Percentiles rank a stretch among this genome's conserved stretches.
Conservation (phyloP, 1,139 yeast species). For the Sugiyamaella novakii region DNA sequence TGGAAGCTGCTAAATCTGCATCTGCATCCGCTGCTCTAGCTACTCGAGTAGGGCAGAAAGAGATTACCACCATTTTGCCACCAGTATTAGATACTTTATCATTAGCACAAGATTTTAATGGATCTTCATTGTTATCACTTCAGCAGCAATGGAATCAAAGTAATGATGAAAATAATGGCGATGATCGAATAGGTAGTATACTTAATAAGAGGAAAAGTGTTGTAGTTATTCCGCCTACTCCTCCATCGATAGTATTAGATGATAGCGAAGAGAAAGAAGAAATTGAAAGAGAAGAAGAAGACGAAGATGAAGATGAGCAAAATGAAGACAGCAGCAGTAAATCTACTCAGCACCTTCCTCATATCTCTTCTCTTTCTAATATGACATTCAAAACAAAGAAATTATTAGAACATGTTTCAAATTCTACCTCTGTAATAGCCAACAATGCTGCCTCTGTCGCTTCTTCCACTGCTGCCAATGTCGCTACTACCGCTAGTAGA, state of each 20-base stretch:
- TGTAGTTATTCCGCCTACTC: slow-evolving; percentile 4
- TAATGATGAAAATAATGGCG: not conserved
- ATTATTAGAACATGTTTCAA: not conserved
- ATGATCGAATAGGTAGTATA: not conserved
- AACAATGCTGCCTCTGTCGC: not conserved
- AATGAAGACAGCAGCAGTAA: not conserved
- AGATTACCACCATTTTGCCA: slow-evolving; percentile 49
- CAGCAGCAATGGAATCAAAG: slow-evolving; percentile 18
- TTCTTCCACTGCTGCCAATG: not conserved
- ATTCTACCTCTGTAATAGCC: not conserved
- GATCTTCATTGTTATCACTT: slow-evolving; percentile 28
- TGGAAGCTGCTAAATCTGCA: slow-evolving; percentile 50
- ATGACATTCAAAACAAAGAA: slow-evolving; percentile 1
- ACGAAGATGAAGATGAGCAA: slow-evolving; percentile 6
- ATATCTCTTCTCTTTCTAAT: not conserved
- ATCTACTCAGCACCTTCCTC: not conserved
- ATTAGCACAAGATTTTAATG: slow-evolving; percentile 24
- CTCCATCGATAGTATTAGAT: not conserved
- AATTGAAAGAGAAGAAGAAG: slow-evolving; percentile 3
- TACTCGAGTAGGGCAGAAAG: slow-evolving; percentile 45
- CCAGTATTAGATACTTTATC: slow-evolving; percentile 41
- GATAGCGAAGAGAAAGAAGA: slow-evolving; percentile 8
- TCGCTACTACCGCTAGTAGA: slow-evolving; percentile 3
- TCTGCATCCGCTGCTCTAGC: slow-evolving; percentile 51
- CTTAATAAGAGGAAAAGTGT: slow-evolving; percentile 3